These are phyloP conservation scores for Colletotrichum abscissum DNA, from an alignment of 2,329 filamentous ascomycete species.

Conservation along the genomic window DNA sequence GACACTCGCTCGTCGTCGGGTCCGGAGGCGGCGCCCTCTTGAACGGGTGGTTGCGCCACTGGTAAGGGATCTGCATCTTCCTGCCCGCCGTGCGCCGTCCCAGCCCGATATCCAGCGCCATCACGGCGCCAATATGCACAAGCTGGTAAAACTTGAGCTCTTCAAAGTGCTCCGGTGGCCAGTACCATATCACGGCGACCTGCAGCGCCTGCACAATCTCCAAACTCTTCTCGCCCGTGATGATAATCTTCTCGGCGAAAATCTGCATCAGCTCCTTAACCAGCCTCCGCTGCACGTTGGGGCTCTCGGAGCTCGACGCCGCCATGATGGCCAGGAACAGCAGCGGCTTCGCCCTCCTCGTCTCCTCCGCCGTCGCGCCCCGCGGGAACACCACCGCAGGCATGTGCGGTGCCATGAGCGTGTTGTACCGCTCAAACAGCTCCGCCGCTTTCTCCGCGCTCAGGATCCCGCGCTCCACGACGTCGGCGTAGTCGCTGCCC, in stretches of 20 bases:
- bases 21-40: conserved; percentile 58
- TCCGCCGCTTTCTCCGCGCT: conserved; percentile 64
- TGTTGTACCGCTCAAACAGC: conserved; percentile 69
- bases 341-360: conserved; percentile 70
- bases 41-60: conserved; percentile 55
- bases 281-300: conserved; percentile 68
- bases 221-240: conserved; percentile 82
- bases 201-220: conserved; percentile 85
- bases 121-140: conserved; percentile 81
- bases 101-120: conserved; percentile 87
- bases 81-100: conserved; percentile 58
- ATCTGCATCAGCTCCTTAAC: conserved; percentile 77
- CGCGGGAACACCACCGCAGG: conserved; percentile 71
- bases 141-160: conserved; percentile 92
- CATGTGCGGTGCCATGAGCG: conserved; percentile 69
- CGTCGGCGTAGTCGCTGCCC: conserved; percentile 52
- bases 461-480: conserved; percentile 70
- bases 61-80: conserved; percentile 36
- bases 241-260: conserved; percentile 79
- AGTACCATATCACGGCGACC: conserved; percentile 85
- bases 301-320: conserved; percentile 69
- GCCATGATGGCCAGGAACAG: conserved; percentile 80
- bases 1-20: conserved; percentile 64
- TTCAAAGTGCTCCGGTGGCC: conserved; percentile 83
- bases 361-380: conserved; percentile 62